A percentile compares a stretch with the other conserved stretches of the same genome.
Evolutionary conservation across 331 rosid species (phyloP).

Genomic region (Malus hybrid): DNA sequence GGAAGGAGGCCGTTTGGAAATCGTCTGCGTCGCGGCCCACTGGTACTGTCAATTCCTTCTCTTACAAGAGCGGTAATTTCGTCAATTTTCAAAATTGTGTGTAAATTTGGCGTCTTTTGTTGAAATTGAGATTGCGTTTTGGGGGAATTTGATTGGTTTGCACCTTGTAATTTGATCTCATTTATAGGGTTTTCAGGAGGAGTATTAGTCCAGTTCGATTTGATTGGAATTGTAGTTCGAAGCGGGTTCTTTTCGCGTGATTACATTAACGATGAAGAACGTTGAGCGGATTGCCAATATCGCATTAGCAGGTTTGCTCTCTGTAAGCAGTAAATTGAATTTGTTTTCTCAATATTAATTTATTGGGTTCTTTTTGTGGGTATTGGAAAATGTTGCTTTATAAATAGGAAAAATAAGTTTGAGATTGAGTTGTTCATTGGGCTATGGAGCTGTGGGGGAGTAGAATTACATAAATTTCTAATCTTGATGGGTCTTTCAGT

Average conservation of each 20-base stretch:
- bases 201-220: slow-evolving; percentile 21
- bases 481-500: background rate
- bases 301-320: slow-evolving; percentile 68
- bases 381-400: background rate
- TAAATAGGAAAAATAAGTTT: background rate
- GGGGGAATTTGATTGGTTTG: background rate
- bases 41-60: slow-evolving; percentile 18
- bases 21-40: slow-evolving; percentile 17
- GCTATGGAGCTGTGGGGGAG: too few relatives aligned
- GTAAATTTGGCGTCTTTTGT: background rate
- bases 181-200: slow-evolving; percentile 35
- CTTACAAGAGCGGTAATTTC: background rate
- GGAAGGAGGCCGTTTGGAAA: slow-evolving; percentile 15
- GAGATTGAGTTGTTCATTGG: background rate
- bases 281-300: slow-evolving; percentile 81
- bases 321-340: background rate
- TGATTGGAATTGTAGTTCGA: slow-evolving; percentile 19
- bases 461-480: background rate
- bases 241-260: slow-evolving; percentile 2
- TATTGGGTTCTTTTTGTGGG: background rate
- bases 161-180: background rate
- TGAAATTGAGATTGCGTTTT: background rate
- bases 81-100: background rate
- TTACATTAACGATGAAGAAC: slow-evolving; percentile 53
- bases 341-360: background rate